These are phyloP conservation scores for Salvia splendens DNA, from an alignment of 257 asterid species.

Conservation along the genomic window DNA sequence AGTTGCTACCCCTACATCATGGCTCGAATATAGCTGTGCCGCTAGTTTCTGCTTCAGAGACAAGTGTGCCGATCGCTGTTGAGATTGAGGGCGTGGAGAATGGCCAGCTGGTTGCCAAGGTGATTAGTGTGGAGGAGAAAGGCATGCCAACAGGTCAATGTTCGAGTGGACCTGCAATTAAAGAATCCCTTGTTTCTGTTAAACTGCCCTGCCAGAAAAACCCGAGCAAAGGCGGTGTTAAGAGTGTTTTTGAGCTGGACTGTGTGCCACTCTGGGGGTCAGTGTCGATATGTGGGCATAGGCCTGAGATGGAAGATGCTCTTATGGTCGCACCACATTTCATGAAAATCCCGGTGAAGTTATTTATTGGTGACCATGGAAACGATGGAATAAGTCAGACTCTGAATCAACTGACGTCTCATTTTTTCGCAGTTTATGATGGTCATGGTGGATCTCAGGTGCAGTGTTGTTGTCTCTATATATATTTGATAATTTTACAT, in stretches of 20 bases:
- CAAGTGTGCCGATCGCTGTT: slow-evolving; percentile 72
- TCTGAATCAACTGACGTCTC: slow-evolving; percentile 70
- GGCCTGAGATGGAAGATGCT: slow-evolving; percentile 95
- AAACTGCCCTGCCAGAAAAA: slow-evolving; percentile 52
- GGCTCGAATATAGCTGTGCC: slow-evolving; percentile 51
- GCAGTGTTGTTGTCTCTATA: not conserved
- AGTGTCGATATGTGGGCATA: slow-evolving; percentile 67
- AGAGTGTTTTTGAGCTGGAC: slow-evolving; percentile 77
- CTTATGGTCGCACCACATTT: slow-evolving; percentile 60
- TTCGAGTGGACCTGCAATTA: slow-evolving; percentile 47
- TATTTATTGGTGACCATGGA: slow-evolving; percentile 61
- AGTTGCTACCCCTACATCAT: slow-evolving; percentile 51
- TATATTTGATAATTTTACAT: not conserved
- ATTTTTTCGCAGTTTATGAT: slow-evolving; percentile 87
- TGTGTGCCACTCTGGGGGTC: slow-evolving; percentile 91
- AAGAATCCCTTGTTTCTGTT: slow-evolving; percentile 63
- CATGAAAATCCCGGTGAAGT: slow-evolving; percentile 69
- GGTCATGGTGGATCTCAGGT: slow-evolving; percentile 99
- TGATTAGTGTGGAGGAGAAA: slow-evolving; percentile 67
- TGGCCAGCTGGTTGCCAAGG: slow-evolving; percentile 78
- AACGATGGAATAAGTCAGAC: slow-evolving; percentile 58
- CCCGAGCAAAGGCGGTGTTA: slow-evolving; percentile 48
- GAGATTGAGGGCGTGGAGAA: slow-evolving; percentile 68
- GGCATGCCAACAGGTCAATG: slow-evolving; percentile 42
- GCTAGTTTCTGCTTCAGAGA: slow-evolving; percentile 37